Conservation (phyloP, 2,329 filamentous ascomycete genomes). For the Conoideocrella luteorostrata region DNA sequence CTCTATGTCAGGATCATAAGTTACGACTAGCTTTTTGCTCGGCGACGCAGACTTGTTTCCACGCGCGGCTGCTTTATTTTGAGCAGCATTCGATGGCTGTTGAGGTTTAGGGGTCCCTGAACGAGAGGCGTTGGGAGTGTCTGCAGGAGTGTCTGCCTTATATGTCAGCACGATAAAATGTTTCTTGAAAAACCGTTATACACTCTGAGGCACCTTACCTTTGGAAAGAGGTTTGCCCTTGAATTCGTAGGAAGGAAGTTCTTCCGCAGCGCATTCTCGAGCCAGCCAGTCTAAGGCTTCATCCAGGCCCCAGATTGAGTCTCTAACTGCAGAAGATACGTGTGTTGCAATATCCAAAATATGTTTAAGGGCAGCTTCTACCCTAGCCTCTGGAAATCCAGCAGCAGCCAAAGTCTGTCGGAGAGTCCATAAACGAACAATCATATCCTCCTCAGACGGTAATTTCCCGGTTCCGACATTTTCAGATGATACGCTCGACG, state of each 20-base stretch:
- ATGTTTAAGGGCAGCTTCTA: constrained; percentile 58
- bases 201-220: constrained; percentile 23
- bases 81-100: constrained; percentile 18
- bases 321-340: constrained; percentile 49
- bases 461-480: constrained; percentile 41
- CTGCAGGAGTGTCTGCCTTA: constrained; percentile 40
- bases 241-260: constrained; percentile 64
- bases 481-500: constrained; percentile 43
- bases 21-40: constrained; percentile 37
- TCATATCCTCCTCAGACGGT: constrained; percentile 68
- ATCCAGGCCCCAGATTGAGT: constrained; percentile 76
- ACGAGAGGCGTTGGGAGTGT: constrained; percentile 45
- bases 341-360: constrained; percentile 62
- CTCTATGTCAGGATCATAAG: constrained; percentile 65
- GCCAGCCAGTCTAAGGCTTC: constrained; percentile 88
- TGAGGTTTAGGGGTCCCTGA: constrained; percentile 40
- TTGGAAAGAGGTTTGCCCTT: constrained; percentile 30
- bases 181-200: no score
- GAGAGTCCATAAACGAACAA: constrained; percentile 77
- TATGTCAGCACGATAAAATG: constrained; percentile 12
- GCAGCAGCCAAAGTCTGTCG: constrained; percentile 64
- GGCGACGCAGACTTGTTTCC: constrained; percentile 9
- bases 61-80: constrained; percentile 27
- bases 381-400: constrained; percentile 58
- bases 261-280: constrained; percentile 61